Evolutionary conservation across 2,329 filamentous ascomycete species (phyloP), one percentile per base, ranked within the genome.

Genomic region (Moelleriella libera): DNA sequence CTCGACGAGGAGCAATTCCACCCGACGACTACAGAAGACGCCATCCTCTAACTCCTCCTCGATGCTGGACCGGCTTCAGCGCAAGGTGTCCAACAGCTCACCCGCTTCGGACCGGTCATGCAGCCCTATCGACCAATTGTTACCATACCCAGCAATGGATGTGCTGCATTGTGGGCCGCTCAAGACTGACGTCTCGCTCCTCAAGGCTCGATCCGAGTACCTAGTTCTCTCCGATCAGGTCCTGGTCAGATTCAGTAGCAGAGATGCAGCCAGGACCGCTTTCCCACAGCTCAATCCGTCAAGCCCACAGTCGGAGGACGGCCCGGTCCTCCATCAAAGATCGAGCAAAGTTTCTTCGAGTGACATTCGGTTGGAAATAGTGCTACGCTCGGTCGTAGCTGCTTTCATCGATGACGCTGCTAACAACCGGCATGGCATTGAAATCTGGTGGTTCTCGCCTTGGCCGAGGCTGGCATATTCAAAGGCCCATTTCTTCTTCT

Each of bases 361-460:
- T 42, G 65, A 69, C 44, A 53, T 65, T 48, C 65, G 66, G 14
- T 55, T 73, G 32, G 66, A 70, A 45, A 67, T 79, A 6, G 71
- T 74, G 0, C 58, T 77, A 6, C 65, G 69, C 12, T 68, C 66
- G 39, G 64, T 78, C 29, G 69, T 78, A 39, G 71, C 75, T 2
- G 68, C 68, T 2, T 77, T 76, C 51, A 68, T 67, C 31, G 69
- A 74, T 31, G 74, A 77, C 54, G 68, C 67, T 42, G 66, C 67
- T 1, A 65, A 68, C 44, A 67, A 71, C 10, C 67, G 69, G 6
- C 74, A 72, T 43, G 72, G 72, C 5, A 58, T 78, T 45, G 75
- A 79, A 54, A 63, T 78, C 2, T 78, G 74, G 74, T 78, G 75
- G 75, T 69, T 67, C 49, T 68, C 68, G 11, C 57, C 61, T 12